Conservation (phyloP, 257 asterid species). For the Coffea canephora region DNA sequence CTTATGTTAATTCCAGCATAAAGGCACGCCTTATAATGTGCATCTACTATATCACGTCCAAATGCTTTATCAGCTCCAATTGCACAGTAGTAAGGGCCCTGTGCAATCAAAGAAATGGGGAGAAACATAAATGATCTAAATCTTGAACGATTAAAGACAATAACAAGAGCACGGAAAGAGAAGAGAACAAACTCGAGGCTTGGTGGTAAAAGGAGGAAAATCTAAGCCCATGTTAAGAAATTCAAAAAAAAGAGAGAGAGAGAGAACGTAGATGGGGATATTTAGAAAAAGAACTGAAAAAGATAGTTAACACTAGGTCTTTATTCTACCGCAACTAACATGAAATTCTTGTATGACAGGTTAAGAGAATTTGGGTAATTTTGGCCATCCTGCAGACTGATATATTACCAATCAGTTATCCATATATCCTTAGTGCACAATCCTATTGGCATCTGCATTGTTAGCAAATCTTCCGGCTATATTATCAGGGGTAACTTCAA, state of each 20-base stretch:
- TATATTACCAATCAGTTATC: neutral
- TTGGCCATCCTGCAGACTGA: neutral
- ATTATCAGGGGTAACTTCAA: neutral
- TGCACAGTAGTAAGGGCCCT: slow-evolving; percentile 95
- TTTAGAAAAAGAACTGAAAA: neutral
- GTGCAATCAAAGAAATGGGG: neutral
- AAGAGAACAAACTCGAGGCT: neutral
- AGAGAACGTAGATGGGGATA: neutral
- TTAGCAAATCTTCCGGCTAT: neutral
- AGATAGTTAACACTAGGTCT: neutral
- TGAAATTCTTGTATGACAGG: neutral
- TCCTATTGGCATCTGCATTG: neutral
- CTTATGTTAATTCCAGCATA: slow-evolving; percentile 84
- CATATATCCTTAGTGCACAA: neutral
- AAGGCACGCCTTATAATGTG: slow-evolving; percentile 83
- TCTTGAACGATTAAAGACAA: neutral
- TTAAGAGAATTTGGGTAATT: neutral
- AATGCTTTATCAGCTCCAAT: slow-evolving; percentile 86
- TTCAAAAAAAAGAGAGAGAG: neutral
- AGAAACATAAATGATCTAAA: neutral
- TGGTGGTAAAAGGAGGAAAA: neutral
- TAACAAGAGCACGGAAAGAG: neutral
- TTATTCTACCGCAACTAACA: too few relatives aligned
- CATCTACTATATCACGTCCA: slow-evolving; percentile 81
- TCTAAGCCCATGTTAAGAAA: neutral